Percentiles rank a stretch among this genome's conserved stretches.
Evolutionary conservation across 2,329 filamentous ascomycete genomes (phyloP).

Genomic region (Epichloe festucae): DNA sequence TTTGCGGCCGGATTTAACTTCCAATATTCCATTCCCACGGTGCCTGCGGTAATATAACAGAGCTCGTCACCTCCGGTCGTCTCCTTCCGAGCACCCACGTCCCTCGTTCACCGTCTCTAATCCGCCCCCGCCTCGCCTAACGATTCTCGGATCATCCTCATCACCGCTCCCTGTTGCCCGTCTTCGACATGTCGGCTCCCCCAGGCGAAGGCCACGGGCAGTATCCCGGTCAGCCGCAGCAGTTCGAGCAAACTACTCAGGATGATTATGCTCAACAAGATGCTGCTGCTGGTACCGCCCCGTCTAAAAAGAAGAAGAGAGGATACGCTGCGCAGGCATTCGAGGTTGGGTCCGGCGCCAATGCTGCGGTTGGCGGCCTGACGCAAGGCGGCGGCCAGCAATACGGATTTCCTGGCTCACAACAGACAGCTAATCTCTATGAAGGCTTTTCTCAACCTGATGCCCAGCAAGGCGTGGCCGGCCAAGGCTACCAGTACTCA

Average conservation of each 20-base stretch:
- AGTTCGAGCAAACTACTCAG: slow-evolving; percentile 26
- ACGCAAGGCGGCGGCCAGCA: slow-evolving; percentile 23
- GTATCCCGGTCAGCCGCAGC: slow-evolving; percentile 29
- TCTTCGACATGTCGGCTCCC: slow-evolving; percentile 42
- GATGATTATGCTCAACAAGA: slow-evolving; percentile 18
- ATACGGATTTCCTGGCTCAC: slow-evolving; percentile 34
- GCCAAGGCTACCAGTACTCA: slow-evolving; percentile 28
- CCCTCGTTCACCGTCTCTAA: slow-evolving; percentile 1
- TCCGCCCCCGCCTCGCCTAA: slow-evolving; percentile 1
- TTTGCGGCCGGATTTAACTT: neutral
- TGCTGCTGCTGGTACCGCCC: slow-evolving; percentile 27
- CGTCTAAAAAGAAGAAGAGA: slow-evolving; percentile 75
- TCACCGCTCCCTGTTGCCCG: slow-evolving; percentile 10
- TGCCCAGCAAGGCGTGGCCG: slow-evolving; percentile 22
- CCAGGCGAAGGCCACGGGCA: slow-evolving; percentile 43
- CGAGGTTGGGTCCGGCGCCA: slow-evolving; percentile 79
- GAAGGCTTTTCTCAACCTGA: slow-evolving; percentile 46
- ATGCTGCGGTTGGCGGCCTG: slow-evolving; percentile 47
- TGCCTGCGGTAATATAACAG: slow-evolving; percentile 6
- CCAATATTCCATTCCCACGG: neutral
- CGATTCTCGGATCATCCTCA: slow-evolving; percentile 12
- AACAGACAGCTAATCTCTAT: slow-evolving; percentile 33
- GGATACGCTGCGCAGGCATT: slow-evolving; percentile 91
- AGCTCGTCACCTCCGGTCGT: neutral
- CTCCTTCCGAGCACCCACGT: neutral